Conservation (phyloP, 2,329 filamentous ascomycete species). For the Xenosphaeropsis pyriputrescens region DNA sequence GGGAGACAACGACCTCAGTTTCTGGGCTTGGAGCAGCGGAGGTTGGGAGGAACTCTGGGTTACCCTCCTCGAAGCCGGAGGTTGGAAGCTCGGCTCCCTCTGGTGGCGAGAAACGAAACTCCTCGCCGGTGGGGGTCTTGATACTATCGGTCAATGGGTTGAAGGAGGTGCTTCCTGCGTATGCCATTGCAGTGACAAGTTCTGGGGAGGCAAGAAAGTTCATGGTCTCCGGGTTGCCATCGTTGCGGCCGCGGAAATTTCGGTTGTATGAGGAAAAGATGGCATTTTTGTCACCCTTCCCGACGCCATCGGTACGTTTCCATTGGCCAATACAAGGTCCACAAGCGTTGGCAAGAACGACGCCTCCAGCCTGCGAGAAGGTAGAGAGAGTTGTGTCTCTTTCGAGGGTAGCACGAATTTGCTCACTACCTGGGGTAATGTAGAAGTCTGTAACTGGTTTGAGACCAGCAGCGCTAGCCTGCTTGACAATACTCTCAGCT, state of each 20-base stretch:
- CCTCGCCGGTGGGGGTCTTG: slow-evolving; percentile 61
- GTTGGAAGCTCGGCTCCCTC: slow-evolving; percentile 50
- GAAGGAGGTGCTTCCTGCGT: slow-evolving; percentile 84
- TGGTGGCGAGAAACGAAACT: slow-evolving; percentile 76
- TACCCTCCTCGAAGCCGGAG: slow-evolving; percentile 62
- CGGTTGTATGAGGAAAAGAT: slow-evolving; percentile 97
- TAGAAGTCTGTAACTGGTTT: slow-evolving; percentile 87
- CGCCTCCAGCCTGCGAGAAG: slow-evolving; percentile 74
- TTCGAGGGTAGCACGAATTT: slow-evolving; percentile 88
- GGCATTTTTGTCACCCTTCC: slow-evolving; percentile 78
- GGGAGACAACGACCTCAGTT: slow-evolving; percentile 63
- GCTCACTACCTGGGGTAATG: slow-evolving; percentile 91
- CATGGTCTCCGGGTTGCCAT: slow-evolving; percentile 93
- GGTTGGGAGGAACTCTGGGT: slow-evolving; percentile 57
- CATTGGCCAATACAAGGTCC: slow-evolving; percentile 88
- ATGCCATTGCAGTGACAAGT: slow-evolving; percentile 91
- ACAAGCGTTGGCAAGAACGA: slow-evolving; percentile 88
- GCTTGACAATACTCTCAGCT: slow-evolving; percentile 82
- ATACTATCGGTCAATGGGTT: slow-evolving; percentile 87
- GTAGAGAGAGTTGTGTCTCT: slow-evolving; percentile 77
- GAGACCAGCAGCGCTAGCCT: slow-evolving; percentile 77
- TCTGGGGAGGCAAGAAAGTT: slow-evolving; percentile 97
- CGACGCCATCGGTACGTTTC: slow-evolving; percentile 75
- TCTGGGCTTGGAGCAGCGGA: slow-evolving; percentile 57
- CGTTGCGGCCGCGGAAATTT: slow-evolving; percentile 94